Evolutionary conservation across 1,139 yeast genomes (phyloP).

Genomic region (Sugiyamaella japonica): DNA sequence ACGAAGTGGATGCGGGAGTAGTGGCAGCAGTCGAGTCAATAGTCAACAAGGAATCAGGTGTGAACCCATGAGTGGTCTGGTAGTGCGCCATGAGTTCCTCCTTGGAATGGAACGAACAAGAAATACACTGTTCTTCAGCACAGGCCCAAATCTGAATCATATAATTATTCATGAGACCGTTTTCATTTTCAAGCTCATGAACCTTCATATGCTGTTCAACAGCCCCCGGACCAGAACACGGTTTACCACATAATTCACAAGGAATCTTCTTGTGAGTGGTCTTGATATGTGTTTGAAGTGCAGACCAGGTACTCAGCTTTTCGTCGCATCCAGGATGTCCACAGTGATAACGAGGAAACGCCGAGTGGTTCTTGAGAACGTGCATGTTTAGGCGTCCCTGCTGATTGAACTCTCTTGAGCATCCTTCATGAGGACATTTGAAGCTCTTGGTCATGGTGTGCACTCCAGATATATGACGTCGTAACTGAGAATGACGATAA

Average conservation of each 20-base stretch:
- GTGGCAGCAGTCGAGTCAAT: conserved; percentile 14
- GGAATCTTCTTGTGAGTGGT: conserved; percentile 69
- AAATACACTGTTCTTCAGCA: conserved; percentile 22
- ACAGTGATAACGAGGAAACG: conserved; percentile 47
- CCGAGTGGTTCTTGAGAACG: conserved; percentile 36
- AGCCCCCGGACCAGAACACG: conserved; percentile 73
- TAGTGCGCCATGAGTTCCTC: conserved; percentile 46
- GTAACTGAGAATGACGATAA: conserved; percentile 73
- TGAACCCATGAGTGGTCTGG: conserved; percentile 41
- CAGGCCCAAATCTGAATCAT: conserved; percentile 27
- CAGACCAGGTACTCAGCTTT: conserved; percentile 73
- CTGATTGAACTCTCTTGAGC: conserved; percentile 38
- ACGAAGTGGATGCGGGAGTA: conserved; percentile 1
- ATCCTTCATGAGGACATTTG: conserved; percentile 38
- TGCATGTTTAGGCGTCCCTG: conserved; percentile 40
- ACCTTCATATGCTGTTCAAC: conserved; percentile 60
- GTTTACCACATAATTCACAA: conserved; percentile 68
- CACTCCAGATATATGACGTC: conserved; percentile 65
- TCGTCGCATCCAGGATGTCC: conserved; percentile 60
- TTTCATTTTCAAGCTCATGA: conserved; percentile 23
- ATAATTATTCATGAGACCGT: conserved; percentile 11
- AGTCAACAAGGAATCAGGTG: conserved; percentile 31
- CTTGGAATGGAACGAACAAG: conserved; percentile 12
- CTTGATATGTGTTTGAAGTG: conserved; percentile 68
- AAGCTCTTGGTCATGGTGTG: conserved; percentile 47